Conservation (phyloP, 2,329 filamentous ascomycete species). For the Daldinia eschscholtzii region DNA sequence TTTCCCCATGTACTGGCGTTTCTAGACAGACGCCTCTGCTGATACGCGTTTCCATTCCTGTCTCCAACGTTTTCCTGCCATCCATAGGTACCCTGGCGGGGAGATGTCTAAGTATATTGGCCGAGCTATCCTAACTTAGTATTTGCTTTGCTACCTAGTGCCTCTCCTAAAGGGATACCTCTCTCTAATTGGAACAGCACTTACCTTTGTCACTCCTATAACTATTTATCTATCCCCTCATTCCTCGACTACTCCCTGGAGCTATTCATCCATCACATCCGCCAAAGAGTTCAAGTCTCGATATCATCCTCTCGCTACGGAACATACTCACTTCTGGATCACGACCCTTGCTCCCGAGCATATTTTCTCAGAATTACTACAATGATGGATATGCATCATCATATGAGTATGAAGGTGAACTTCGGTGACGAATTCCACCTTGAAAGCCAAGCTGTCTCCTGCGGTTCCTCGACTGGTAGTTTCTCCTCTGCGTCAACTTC, state of each 20-base stretch:
- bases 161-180: slow-evolving; percentile 42
- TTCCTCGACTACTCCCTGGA: slow-evolving; percentile 43
- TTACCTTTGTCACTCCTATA: slow-evolving; percentile 48
- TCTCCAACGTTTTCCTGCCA: slow-evolving; percentile 39
- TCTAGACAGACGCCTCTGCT: slow-evolving; percentile 39
- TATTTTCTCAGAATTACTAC: slow-evolving; percentile 36
- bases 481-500: slow-evolving; percentile 52
- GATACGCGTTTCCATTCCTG: slow-evolving; percentile 50
- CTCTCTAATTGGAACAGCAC: slow-evolving; percentile 38
- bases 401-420: slow-evolving; percentile 53
- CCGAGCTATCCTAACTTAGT: slow-evolving; percentile 46
- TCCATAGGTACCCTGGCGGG: slow-evolving; percentile 45
- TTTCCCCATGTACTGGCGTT: slow-evolving; percentile 36
- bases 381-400: slow-evolving; percentile 47
- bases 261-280: slow-evolving; percentile 35
- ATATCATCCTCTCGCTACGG: slow-evolving; percentile 31
- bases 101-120: slow-evolving; percentile 49
- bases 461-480: slow-evolving; percentile 48
- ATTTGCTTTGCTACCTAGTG: slow-evolving; percentile 39
- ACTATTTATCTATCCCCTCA: slow-evolving; percentile 49
- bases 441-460: slow-evolving; percentile 40
- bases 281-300: slow-evolving; percentile 30
- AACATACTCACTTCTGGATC: slow-evolving; percentile 29
- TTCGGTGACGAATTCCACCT: slow-evolving; percentile 49
- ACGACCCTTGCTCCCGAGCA: slow-evolving; percentile 29